A percentile compares a stretch with the other conserved stretches of the same genome.
phyloP scores from a whole-genome alignment of 192 early-diverging fungal species.

The Pilaira anomala region DNA sequence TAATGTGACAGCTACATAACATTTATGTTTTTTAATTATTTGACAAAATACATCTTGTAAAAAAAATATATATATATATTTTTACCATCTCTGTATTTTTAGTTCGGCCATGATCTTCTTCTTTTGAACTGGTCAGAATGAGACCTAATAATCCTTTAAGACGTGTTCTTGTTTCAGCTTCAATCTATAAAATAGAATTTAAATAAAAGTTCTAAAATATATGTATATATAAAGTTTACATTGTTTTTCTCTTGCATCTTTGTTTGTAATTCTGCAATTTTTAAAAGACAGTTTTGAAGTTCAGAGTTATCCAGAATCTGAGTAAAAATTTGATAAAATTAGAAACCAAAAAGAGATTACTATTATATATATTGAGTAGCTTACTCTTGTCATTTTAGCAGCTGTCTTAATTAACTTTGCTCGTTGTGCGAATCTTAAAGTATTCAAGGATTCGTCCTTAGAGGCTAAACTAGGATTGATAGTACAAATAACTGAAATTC shows the following conservation, averaged over 20 bases:
- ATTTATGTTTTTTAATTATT: no score
- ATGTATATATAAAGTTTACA: slow-evolving; percentile 1
- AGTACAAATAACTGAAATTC: slow-evolving; percentile 88
- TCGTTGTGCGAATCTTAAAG: slow-evolving; percentile 90
- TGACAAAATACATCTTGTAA: no score
- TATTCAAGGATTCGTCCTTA: slow-evolving; percentile 85
- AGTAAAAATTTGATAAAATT: no score
- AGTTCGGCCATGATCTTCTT: no score
- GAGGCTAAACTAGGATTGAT: slow-evolving; percentile 77
- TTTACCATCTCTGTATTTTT: neutral
- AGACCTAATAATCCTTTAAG: slow-evolving; percentile 13
- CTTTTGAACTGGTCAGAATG: slow-evolving; percentile 18
- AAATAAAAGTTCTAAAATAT: no score
- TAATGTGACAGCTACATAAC: neutral
- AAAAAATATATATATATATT: neutral
- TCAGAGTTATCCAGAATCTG: slow-evolving; percentile 24
- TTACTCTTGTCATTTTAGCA: slow-evolving; percentile 75
- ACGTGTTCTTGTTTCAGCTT: slow-evolving; percentile 11
- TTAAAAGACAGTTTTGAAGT: slow-evolving; percentile 26
- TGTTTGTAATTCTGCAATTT: slow-evolving; percentile 27
- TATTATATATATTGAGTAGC: no score
- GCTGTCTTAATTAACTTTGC: slow-evolving; percentile 85
- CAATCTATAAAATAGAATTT: slow-evolving; percentile 10
- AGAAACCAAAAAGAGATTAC: neutral
- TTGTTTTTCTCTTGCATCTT: slow-evolving; percentile 29